Percentiles rank a stretch among this genome's conserved stretches.
Conservation (phyloP, 257 asterid species). For the Leptodermis oblonga region DNA sequence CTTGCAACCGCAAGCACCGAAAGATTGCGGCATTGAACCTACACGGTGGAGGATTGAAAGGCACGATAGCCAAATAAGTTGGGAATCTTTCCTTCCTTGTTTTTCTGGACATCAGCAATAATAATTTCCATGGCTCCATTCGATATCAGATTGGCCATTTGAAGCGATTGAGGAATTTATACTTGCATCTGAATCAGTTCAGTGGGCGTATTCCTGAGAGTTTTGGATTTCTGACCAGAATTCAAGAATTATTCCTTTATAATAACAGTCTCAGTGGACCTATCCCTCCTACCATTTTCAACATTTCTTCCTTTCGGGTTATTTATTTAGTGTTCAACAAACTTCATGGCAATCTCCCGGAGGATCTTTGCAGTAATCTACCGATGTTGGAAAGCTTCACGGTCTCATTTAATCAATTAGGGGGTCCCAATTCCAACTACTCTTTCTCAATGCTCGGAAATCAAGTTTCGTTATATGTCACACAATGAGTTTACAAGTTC, state of each 20-base stretch:
- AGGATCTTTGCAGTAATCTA: neutral
- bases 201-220: neutral
- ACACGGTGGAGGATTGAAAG: neutral
- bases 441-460: too few species aligned
- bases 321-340: neutral
- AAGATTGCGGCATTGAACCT: conserved; percentile 12
- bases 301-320: neutral
- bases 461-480: too few species aligned
- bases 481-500: too few species aligned
- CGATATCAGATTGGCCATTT: neutral
- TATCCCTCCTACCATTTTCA: neutral
- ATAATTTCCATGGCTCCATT: neutral
- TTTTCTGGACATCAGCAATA: neutral
- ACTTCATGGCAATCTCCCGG: neutral
- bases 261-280: neutral
- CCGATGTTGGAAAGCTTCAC: neutral
- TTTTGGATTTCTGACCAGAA: neutral
- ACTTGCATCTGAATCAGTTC: neutral
- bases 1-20: conserved; percentile 7
- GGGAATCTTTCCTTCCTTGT: conserved; percentile 10
- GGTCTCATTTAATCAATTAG: neutral
- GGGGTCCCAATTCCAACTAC: neutral
- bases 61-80: neutral
- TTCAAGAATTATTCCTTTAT: neutral
- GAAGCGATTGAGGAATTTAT: neutral